Percentiles rank a stretch among this genome's conserved stretches.
Conservation (phyloP, 306 rosid genomes). For the Prunus mira region DNA sequence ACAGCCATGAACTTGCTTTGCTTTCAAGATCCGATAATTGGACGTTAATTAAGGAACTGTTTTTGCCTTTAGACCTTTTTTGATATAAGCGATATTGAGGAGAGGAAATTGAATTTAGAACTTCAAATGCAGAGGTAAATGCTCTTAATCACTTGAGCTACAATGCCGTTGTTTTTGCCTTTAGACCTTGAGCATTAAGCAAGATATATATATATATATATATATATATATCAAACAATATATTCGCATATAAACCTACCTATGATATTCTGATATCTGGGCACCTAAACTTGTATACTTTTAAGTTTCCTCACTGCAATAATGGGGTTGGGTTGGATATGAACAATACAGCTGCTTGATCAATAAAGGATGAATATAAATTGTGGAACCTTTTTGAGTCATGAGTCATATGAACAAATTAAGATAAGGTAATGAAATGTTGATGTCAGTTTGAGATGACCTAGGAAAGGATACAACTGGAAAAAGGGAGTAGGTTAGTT, state of each 20-base stretch:
- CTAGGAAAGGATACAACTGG: not conserved
- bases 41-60: not conserved
- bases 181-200: not conserved
- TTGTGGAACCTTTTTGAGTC: not conserved
- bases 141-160: fast-evolving
- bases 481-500: not conserved
- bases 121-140: fast-evolving
- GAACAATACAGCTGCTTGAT: not conserved
- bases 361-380: not conserved
- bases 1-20: not conserved
- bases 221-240: no score
- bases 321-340: not conserved
- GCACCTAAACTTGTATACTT: no score
- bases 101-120: fast-evolving
- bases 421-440: not conserved
- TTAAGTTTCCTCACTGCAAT: no score
- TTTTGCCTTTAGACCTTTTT: not conserved
- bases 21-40: not conserved
- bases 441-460: not conserved
- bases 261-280: no score
- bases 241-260: no score
- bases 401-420: not conserved
- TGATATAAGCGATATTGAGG: no score
- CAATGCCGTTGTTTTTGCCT: no score
- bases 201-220: no score